Evolutionary conservation across 495 filamentous ascomycete genomes (phyloP), one percentile per base, ranked within the genome.

Genomic region (Talaromyces wortmannii): DNA sequence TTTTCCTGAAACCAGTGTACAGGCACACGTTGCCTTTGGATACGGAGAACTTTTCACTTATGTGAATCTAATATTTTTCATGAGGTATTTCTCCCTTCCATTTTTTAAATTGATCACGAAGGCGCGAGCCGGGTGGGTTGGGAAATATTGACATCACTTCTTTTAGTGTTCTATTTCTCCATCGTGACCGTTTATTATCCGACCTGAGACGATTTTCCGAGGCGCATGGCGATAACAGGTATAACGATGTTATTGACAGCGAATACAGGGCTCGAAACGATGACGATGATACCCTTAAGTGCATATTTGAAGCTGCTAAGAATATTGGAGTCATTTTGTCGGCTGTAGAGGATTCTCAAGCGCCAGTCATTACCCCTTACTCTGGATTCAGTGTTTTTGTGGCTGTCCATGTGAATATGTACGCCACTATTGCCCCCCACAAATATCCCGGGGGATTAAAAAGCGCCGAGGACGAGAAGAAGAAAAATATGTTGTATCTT

Each of bases 311-410:
- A 31, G 67, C 71, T 3, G 71, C 68, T 0, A 71, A 74, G 30
- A 63, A 70, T 15, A 74, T 76, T 16, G 60, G 65, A 5, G 63
- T 63, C 0, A 66, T 76, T 2, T 40, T 76, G 6, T 60, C 66
- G 4, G 70, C 68, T 0, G 59, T 76, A 5, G 69, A 73, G 32
- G 61, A 64, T 46, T 74, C 68, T 0, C 60, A 61, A 16, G 66
- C 72, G 6, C 61, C 71, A 0, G 67, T 76, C 2, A 74, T 76
- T 55, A 73, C 71, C 2, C 71, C 72, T 7, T 76, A 76, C 48
- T 69, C 71, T 3, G 72, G 72, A 8, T 76, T 74, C 54, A 76
- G 72, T 33, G 68, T 74, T 33, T 76, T 76, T 44, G 72, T 76
- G 6, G 68, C 71, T 6, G 72, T 68, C 6, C 72, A 76, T 43